Conservation (phyloP, 257 asterid species). For the Scutellaria baicalensis region DNA sequence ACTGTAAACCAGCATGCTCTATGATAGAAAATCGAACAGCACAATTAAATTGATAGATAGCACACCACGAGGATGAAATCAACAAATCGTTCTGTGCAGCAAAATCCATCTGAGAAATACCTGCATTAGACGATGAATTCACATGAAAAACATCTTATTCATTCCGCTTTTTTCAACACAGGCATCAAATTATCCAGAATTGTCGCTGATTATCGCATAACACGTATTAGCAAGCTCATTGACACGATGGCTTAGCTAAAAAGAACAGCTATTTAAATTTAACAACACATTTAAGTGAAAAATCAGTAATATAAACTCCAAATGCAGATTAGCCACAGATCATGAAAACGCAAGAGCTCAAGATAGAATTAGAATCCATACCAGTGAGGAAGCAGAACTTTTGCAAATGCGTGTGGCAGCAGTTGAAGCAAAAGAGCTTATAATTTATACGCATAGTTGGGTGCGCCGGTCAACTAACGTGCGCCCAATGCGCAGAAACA, state of each 20-base stretch:
- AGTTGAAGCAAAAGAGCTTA: neutral
- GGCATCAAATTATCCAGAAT: neutral
- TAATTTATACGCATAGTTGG: neutral
- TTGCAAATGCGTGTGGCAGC: neutral
- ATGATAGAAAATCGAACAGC: neutral
- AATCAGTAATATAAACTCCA: neutral
- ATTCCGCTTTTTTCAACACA: neutral
- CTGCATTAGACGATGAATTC: neutral
- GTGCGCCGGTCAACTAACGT: neutral
- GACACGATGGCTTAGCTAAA: neutral
- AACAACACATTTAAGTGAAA: neutral
- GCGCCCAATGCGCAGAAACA: neutral
- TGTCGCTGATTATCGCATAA: neutral
- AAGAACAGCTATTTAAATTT: neutral
- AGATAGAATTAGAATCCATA: neutral
- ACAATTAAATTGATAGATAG: neutral
- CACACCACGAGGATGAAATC: neutral
- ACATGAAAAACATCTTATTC: neutral
- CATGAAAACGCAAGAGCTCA: neutral
- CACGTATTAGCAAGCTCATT: neutral
- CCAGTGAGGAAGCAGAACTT: neutral
- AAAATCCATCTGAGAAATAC: neutral
- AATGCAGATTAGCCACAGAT: neutral
- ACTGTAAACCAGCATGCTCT: neutral
- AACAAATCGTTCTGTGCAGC: neutral